Conservation (phyloP, 495 filamentous ascomycete genomes). For the Neurospora sp. region DNA sequence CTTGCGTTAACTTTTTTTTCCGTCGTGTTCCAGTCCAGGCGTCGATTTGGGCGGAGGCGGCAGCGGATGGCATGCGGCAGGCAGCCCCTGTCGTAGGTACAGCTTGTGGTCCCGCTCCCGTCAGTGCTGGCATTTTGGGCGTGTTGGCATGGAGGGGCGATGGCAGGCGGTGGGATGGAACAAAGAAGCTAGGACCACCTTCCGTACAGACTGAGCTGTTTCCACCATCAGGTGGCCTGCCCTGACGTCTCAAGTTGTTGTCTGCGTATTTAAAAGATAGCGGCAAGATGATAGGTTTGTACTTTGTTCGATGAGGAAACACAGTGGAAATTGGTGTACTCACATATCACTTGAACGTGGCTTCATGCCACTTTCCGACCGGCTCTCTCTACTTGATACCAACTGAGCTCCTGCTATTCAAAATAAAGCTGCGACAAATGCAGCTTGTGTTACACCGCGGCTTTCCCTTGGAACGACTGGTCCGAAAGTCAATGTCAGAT, state of each 20-base stretch:
- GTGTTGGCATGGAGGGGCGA: not conserved
- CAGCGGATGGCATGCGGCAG: conserved; percentile 6
- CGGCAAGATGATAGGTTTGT: not conserved
- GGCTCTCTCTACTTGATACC: not conserved
- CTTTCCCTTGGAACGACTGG: not conserved
- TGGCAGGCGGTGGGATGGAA: not conserved
- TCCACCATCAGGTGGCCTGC: not conserved
- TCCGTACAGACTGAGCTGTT: not conserved
- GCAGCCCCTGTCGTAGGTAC: not conserved
- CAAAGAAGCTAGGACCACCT: conserved; percentile 18
- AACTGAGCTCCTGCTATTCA: not conserved
- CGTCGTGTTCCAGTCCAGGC: conserved; percentile 15
- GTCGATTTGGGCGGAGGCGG: conserved; percentile 18
- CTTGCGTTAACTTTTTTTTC: conserved; percentile 28
- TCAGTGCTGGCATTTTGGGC: not conserved
- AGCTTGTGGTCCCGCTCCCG: not conserved
- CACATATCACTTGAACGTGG: not conserved
- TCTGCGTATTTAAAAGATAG: not conserved
- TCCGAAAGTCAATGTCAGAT: not conserved
- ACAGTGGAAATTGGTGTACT: not conserved
- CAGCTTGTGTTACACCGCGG: not conserved
- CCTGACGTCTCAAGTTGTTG: not conserved
- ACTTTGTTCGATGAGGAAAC: not conserved
- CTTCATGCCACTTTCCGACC: not conserved
- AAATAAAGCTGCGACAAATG: not conserved